Evolutionary conservation across 2,329 filamentous ascomycete species (phyloP).

Genomic region (Harringtonia lauricola): DNA sequence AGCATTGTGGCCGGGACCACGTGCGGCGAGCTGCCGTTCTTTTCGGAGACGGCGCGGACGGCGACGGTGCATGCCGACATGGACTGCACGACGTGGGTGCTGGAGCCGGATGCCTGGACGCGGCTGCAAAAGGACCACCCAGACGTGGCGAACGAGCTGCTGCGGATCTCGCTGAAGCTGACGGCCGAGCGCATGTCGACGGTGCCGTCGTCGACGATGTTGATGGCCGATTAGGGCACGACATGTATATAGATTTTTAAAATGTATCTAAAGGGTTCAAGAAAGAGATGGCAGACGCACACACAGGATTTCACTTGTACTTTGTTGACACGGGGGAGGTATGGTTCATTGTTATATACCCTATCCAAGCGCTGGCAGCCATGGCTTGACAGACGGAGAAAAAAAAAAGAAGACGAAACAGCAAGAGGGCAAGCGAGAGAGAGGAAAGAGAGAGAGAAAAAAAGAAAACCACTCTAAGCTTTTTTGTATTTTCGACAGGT

Average conservation of each 20-base stretch:
- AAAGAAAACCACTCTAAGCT: background rate
- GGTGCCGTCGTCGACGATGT: constrained; percentile 13
- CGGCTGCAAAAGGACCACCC: constrained; percentile 60
- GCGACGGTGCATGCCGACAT: constrained; percentile 77
- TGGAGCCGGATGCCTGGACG: constrained; percentile 63
- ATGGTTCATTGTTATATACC: background rate
- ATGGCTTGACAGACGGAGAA: too few relatives aligned
- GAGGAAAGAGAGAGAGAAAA: too few relatives aligned
- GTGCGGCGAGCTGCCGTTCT: constrained; percentile 93
- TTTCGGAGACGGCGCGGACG: constrained; percentile 78
- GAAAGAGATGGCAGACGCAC: too few relatives aligned
- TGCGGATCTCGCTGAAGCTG: constrained; percentile 82
- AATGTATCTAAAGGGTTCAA: too few relatives aligned
- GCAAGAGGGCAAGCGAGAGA: too few relatives aligned
- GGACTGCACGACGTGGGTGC: constrained; percentile 71
- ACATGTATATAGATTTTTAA: too few relatives aligned
- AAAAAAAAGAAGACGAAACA: too few relatives aligned
- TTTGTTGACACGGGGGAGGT: too few relatives aligned
- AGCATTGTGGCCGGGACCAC: constrained; percentile 91
- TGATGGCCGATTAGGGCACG: constrained; percentile 11
- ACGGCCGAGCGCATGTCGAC: constrained; percentile 77
- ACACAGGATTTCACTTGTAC: too few relatives aligned
- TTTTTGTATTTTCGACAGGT: background rate
- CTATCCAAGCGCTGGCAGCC: background rate
- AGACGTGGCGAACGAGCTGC: constrained; percentile 71